Base-by-base conservation (phyloP, 2,329 filamentous ascomycete species). In the Cladosporium cucumerinum region DNA sequence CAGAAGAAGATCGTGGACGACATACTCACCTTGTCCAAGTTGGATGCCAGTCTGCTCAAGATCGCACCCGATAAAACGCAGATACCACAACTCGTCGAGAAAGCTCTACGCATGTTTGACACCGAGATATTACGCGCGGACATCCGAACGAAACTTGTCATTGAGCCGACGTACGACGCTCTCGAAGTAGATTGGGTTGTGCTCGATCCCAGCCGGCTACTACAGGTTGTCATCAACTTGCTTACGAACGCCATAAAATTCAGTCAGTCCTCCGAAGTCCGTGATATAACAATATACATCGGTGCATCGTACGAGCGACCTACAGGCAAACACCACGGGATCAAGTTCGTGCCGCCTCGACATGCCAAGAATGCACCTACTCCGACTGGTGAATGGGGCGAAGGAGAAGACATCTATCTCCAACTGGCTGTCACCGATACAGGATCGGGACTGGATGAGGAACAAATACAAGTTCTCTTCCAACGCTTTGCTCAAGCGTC, bases 401-500 rank as follows among this genome's bases (percentile, higher is more conserved):
- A 70, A 21, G 63, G 57, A 10, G 63, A 65, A 18, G 51, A 61
- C 7, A 16, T 65, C 26, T 70, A 74, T 49, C 63, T 78, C 1
- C 72, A 73, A 21, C 57, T 78, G 2, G 75, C 78, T 1, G 75
- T 80, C 21, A 69, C 69, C 7, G 78, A 80, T 64, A 80, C 77
- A 0, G 79, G 79, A 6, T 73, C 77, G 12, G 79, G 79, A 0
- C 71, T 81, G n/a, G 74, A 72, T 1, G 67, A 74, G 2, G 73
- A 77, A 3, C 78, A 80, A 51, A 76, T 74, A 16, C 66, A 72
- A 1, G 69, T 83, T 32, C 80, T 92, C 0, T 92, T 92, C 73
- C 83, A 89, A 66, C 83, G 87, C 26, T 92, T 92, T 72, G 84
- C 86, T 10, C 89, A 92, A 75, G 87, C 87, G 0, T 88, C 83